phyloP scores from a whole-genome alignment of 768 basidiomycete species.

The Thelephora ganbajun region DNA sequence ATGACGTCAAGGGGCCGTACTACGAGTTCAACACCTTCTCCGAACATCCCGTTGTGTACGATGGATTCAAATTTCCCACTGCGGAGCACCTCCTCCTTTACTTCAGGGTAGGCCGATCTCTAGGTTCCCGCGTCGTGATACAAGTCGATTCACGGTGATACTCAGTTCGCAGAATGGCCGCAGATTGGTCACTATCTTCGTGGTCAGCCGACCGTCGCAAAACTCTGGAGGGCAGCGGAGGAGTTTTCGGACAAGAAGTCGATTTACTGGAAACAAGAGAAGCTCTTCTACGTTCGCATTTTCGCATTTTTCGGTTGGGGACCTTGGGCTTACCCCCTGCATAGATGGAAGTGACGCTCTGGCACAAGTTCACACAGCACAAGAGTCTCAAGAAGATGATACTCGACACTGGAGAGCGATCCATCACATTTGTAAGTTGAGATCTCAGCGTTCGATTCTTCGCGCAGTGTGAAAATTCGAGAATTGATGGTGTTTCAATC shows the following conservation, averaged over 20 bases:
- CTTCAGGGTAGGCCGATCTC: neutral
- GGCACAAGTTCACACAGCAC: conserved; percentile 62
- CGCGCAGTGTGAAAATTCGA: too few relatives aligned
- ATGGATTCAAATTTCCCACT: neutral
- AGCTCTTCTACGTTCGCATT: neutral
- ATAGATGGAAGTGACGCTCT: conserved; percentile 59
- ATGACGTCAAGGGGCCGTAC: neutral
- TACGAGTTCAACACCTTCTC: neutral
- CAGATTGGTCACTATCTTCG: neutral
- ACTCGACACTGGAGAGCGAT: conserved; percentile 35
- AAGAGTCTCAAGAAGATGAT: conserved; percentile 38
- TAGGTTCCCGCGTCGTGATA: neutral
- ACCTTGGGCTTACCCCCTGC: neutral
- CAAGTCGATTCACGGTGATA: neutral
- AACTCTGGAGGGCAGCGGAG: neutral
- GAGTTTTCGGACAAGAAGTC: neutral
- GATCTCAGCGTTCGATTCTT: neutral
- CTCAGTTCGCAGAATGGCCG: neutral
- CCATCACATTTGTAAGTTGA: too few relatives aligned
- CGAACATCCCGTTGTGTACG: neutral
- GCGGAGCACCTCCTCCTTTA: neutral
- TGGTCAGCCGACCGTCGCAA: neutral
- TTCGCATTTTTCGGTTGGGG: neutral
- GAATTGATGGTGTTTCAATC: conserved; percentile 26
- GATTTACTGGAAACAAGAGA: neutral